Base-by-base conservation (phyloP, 2,329 filamentous ascomycete species). In the Blastomyces gilchristii region DNA sequence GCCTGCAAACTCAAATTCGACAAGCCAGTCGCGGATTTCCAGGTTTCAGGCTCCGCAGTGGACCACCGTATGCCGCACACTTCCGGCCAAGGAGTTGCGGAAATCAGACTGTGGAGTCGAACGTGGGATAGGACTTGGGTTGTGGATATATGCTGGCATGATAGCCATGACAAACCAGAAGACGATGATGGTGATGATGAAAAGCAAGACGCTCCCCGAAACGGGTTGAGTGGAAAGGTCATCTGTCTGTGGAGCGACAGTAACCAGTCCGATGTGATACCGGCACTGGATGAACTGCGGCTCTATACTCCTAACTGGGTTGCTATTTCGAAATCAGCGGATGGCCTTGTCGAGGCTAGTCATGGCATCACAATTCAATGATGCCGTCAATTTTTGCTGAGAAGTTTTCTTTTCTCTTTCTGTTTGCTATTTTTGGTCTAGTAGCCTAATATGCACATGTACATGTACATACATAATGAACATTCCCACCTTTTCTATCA, bases 201-300 rank as follows among this genome's bases (percentile, higher is more conserved):
- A n/a, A 70, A 64, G 9, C 71, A 73, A 50, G 66, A 70, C 18
- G 70, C 70, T 47, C 68, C 72, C 61, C 74, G 74, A 16, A 69
- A 74, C 64, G 74, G 75, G 22, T 70, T 91, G 43, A 81, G 80
- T 66, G 89, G 91, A 0, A 82, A 78, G 43, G 85, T 92, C 0
- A 81, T 87, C 18, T 97, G 94, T 75, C 79, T 89, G 41, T 97
- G 92, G 91, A 91, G 88, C 69, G 94, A 99, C 77, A 86, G 84
- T 54, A 97, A 97, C 70, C 77, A 79, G 45, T 75, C 77, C 2
- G 87, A 85, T 3, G 81, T 81, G 0, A 91, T 97, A 58, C 92
- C 93, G 0, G 92, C 92, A 0, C 83, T 93, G 60, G 88, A 94
- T 68, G 92, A 97, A 76, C 80, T 90, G 58, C 79, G 83, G 68